Percentiles rank a stretch among this genome's conserved stretches.
phyloP scores from a whole-genome alignment of 257 asterid genomes.

The Gentiana macrophylla region DNA sequence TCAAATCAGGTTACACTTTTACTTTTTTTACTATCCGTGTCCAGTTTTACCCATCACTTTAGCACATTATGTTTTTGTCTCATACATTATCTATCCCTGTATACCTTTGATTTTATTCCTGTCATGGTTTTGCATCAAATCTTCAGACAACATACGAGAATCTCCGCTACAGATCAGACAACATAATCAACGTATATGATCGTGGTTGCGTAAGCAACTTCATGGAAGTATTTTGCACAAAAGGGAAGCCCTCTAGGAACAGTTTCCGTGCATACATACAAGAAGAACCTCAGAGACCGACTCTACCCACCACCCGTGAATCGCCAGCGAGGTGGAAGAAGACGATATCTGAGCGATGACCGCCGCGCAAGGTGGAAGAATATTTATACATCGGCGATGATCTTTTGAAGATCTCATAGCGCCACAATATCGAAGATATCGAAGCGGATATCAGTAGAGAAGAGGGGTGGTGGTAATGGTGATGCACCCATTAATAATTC shows the following conservation, averaged over 20 bases:
- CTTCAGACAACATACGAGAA: constrained; percentile 92
- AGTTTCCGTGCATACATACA: constrained; percentile 67
- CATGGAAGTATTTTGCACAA: constrained; percentile 80
- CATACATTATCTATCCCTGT: too few relatives aligned
- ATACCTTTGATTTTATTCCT: too few relatives aligned
- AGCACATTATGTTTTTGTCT: too few relatives aligned
- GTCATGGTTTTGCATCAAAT: too few relatives aligned
- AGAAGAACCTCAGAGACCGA: constrained; percentile 62
- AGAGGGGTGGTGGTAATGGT: too few relatives aligned
- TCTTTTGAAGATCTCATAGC: constrained; percentile 86
- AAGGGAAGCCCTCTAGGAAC: constrained; percentile 80
- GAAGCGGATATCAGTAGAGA: constrained; percentile 88
- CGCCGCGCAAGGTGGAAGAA: constrained; percentile 83
- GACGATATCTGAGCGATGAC: constrained; percentile 33
- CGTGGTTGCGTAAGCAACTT: constrained; percentile 77
- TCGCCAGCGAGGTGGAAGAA: constrained; percentile 26
- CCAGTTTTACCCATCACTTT: too few relatives aligned
- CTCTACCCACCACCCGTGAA: constrained; percentile 45
- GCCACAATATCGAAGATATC: constrained; percentile 82
- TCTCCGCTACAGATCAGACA: constrained; percentile 84
- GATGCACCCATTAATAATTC: constrained; percentile 64
- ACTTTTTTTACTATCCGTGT: constrained; percentile 16
- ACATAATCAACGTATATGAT: constrained; percentile 68
- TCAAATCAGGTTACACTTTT: constrained; percentile 56
- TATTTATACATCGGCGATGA: constrained; percentile 89